Evolutionary conservation across 768 basidiomycete genomes (phyloP).

Genomic region (Steccherinum ochraceum): DNA sequence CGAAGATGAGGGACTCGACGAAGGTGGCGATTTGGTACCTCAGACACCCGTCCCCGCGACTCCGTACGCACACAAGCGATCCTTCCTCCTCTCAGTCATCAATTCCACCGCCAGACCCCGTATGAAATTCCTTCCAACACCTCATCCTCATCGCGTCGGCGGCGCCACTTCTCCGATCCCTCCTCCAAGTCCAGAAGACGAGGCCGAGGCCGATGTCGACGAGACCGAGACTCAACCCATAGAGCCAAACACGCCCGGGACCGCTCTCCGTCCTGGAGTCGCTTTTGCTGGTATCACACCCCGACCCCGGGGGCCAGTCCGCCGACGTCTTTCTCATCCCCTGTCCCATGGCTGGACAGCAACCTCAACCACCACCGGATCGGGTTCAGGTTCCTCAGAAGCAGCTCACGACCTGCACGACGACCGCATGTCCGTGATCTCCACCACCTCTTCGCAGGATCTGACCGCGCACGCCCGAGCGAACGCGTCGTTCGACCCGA

Average conservation of each 20-base stretch:
- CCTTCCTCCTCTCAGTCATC: constrained; percentile 79
- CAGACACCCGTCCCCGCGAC: constrained; percentile 42
- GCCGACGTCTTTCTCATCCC: constrained; percentile 53
- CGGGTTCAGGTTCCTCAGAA: constrained; percentile 16
- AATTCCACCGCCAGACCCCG: constrained; percentile 76
- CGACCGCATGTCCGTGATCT: constrained; percentile 62
- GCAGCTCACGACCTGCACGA: constrained; percentile 36
- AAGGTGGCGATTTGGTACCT: constrained; percentile 9
- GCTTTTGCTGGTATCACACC: constrained; percentile 65
- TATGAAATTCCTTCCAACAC: constrained; percentile 50
- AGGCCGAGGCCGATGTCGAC: no score
- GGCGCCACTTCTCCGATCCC: background rate
- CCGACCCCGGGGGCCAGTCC: constrained; percentile 39
- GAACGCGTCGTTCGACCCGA: constrained; percentile 86
- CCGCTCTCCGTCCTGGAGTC: constrained; percentile 30
- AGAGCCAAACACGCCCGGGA: constrained; percentile 24
- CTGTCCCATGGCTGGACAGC: constrained; percentile 45
- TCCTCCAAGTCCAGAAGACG: background rate
- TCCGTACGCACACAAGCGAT: constrained; percentile 66
- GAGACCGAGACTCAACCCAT: constrained; percentile 18
- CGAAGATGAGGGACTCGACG: constrained; percentile 18
- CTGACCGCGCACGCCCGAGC: constrained; percentile 71
- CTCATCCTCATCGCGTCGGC: constrained; percentile 39
- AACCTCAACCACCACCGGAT: constrained; percentile 9
- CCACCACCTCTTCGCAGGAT: constrained; percentile 85